A percentile compares a stretch with the other conserved stretches of the same genome.
These are phyloP conservation scores for Kwoniella sp. DNA, from an alignment of 768 basidiomycete species.

Conservation along the genomic window DNA sequence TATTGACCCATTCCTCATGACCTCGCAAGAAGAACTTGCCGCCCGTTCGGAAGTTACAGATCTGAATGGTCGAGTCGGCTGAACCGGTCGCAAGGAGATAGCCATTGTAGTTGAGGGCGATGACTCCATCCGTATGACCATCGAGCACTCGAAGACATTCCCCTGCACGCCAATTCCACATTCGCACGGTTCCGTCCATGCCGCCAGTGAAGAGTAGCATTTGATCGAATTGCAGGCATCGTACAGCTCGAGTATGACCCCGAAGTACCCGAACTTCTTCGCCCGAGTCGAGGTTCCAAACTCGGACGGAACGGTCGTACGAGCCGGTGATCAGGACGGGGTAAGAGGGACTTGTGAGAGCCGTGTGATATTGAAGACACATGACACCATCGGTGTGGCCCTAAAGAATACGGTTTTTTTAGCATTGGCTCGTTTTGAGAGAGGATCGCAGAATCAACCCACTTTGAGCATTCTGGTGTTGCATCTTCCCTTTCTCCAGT, in stretches of 20 bases:
- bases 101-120: conserved; percentile 86
- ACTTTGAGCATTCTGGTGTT: conserved; percentile 74
- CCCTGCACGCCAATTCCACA: conserved; percentile 61
- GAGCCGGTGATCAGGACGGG: conserved; percentile 97
- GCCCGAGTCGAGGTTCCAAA: conserved; percentile 97
- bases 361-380: conserved; percentile 87
- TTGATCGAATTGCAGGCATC: conserved; percentile 92
- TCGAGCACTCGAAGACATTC: conserved; percentile 67
- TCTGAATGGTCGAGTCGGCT: conserved; percentile 81
- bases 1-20: conserved; percentile 94
- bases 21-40: conserved; percentile 90
- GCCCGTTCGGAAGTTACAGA: conserved; percentile 78
- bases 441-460: conserved; percentile 13
- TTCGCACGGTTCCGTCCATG: conserved; percentile 92
- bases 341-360: conserved; percentile 65
- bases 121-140: conserved; percentile 87
- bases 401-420: conserved; percentile 14
- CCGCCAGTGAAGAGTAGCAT: conserved; percentile 91
- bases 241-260: conserved; percentile 89
- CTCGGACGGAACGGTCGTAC: conserved; percentile 88
- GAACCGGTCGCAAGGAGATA: conserved; percentile 90
- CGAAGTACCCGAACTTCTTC: conserved; percentile 75
- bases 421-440: neutral
- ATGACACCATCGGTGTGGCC: conserved; percentile 96
- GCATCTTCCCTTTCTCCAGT: conserved; percentile 93